These are phyloP conservation scores for Pleurotus ostreatus DNA, from an alignment of 768 basidiomycete species.

Conservation along the genomic window DNA sequence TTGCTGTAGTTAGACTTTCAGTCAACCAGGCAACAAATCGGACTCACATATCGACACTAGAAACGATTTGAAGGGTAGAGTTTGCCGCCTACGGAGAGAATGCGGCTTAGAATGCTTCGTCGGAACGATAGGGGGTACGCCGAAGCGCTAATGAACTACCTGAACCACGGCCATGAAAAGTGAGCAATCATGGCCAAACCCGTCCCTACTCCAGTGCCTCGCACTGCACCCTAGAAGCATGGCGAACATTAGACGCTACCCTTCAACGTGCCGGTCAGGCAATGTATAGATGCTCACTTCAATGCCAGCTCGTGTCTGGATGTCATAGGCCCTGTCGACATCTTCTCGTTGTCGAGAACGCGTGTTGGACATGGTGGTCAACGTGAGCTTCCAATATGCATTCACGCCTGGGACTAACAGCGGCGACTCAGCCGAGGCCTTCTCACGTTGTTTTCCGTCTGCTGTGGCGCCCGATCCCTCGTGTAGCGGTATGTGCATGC, in stretches of 20 bases:
- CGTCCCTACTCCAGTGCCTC: slow-evolving; percentile 49
- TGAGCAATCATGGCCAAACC: slow-evolving; percentile 63
- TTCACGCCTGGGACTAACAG: too few species aligned
- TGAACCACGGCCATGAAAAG: slow-evolving; percentile 68
- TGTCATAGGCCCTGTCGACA: slow-evolving; percentile 50
- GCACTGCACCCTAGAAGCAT: slow-evolving; percentile 46
- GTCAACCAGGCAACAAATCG: neutral
- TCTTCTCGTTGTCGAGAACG: slow-evolving; percentile 47
- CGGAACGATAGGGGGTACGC: slow-evolving; percentile 11
- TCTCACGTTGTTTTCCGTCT: too few species aligned
- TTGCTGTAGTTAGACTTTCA: neutral
- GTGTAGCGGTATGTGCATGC: too few species aligned
- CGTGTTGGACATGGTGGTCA: slow-evolving; percentile 21
- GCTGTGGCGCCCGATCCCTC: too few species aligned
- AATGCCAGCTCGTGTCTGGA: slow-evolving; percentile 58
- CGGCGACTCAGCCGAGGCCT: too few species aligned
- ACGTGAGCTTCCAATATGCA: neutral
- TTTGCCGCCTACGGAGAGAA: slow-evolving; percentile 57
- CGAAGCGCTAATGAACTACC: slow-evolving; percentile 30
- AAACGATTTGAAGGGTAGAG: slow-evolving; percentile 78
- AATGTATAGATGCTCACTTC: slow-evolving; percentile 34
- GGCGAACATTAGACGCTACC: slow-evolving; percentile 18
- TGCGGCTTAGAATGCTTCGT: neutral
- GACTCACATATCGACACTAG: slow-evolving; percentile 66
- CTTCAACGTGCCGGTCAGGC: slow-evolving; percentile 28